Evolutionary conservation across 2,329 filamentous ascomycete species (phyloP), one percentile per base, ranked within the genome.

Genomic region (Alternaria metachromatica): DNA sequence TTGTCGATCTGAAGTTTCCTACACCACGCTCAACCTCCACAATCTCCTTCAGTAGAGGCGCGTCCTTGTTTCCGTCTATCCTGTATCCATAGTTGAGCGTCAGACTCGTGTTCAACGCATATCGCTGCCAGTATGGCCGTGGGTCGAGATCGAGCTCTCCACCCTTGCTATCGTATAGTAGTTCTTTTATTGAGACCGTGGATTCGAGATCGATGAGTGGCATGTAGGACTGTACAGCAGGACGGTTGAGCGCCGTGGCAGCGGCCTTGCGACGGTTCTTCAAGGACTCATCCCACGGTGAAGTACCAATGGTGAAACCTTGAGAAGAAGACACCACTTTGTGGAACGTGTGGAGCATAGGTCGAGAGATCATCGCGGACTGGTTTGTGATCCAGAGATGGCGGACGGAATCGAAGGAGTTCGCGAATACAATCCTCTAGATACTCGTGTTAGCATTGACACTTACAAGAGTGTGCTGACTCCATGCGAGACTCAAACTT

Each of bases 301-400:
- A 94, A 0, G 92, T 93, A 2, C 92, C 92, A 64, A 96, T 93
- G 0, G 92, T 95, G 79, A 93, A 92, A 6, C 92, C 92, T 70
- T 93, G 90, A 0, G 90, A 92, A 33, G 85, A 88, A 2, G 91
- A 93, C 4, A 94, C 90, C 5, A 94, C 90, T 6, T 87, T 91
- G 79, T 94, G 92, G 78, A 94, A 95, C 1, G 92, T 95, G 78
- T 95, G 91, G 51, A 94, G 87, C 23, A 85, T 92, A 0, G 92
- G 92, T 2, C 92, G 87, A 1, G 91, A 94, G 72, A 94, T 93
- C 62, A 94, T 82, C 0, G 92, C 86, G 0, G 91, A 92, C 72
- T 94, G 92, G 71, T 95, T 90, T 10, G 88, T 91, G 76, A 94
- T 91, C 89, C 92, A 94, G 21, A 95, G 83, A 67, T 90, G 84